Conservation (phyloP, 768 basidiomycete species). For the Strobilomyces dryophilus region DNA sequence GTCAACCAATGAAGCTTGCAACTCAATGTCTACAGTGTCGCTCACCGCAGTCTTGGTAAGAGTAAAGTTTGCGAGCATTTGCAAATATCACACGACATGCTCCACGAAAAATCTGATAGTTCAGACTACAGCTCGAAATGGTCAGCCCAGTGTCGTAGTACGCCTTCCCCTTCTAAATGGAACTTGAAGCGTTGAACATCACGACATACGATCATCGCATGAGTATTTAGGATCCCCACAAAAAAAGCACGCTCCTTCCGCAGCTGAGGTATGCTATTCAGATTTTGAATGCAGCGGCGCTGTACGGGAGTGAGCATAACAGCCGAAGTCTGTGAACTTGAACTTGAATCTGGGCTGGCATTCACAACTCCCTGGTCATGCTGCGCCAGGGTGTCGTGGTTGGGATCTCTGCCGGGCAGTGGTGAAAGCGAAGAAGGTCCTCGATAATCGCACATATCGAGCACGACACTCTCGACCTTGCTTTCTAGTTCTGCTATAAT, state of each 20-base stretch:
- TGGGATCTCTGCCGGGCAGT: neutral
- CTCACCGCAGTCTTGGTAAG: too few relatives aligned
- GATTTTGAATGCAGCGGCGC: conserved; percentile 47
- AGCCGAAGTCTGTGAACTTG: conserved; percentile 32
- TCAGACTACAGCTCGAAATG: conserved; percentile 43
- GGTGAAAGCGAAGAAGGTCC: conserved; percentile 17
- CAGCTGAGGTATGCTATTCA: conserved; percentile 65
- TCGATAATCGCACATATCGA: conserved; percentile 48
- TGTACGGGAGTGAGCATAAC: conserved; percentile 56
- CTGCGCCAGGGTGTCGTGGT: neutral
- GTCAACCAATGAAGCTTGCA: too few relatives aligned
- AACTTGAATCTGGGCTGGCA: conserved; percentile 2
- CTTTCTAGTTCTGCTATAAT: conserved; percentile 56
- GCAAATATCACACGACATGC: too few relatives aligned
- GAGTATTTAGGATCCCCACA: conserved; percentile 54
- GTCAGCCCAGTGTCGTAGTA: conserved; percentile 70
- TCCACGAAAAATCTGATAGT: too few relatives aligned
- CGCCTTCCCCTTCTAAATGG: conserved; percentile 59
- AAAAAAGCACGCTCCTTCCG: conserved; percentile 72
- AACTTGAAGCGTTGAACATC: conserved; percentile 56
- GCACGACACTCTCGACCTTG: conserved; percentile 56
- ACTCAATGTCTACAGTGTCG: too few relatives aligned
- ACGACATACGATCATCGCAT: conserved; percentile 68
- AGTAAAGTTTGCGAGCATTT: too few relatives aligned
- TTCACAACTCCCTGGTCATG: neutral